phyloP scores from a whole-genome alignment of 495 filamentous ascomycete species.

The Chaetomidium leptoderma region DNA sequence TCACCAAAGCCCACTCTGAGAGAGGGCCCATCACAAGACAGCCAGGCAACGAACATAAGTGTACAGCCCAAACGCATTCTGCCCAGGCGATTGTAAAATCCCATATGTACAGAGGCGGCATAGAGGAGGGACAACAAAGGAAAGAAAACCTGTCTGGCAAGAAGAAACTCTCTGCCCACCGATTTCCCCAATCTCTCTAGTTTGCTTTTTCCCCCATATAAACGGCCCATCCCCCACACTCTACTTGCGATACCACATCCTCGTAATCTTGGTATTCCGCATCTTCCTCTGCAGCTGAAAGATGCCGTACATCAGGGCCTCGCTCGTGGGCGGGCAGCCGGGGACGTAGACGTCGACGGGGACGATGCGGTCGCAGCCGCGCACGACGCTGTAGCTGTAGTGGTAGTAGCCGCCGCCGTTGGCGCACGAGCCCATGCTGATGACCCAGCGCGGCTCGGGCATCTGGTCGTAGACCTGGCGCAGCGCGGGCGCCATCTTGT shows the following conservation, averaged over 20 bases:
- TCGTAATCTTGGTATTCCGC: conserved; percentile 67
- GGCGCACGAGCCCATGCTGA: conserved; percentile 87
- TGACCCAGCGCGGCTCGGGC: conserved; percentile 91
- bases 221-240: background rate
- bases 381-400: conserved; percentile 83
- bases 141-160: conserved; percentile 4
- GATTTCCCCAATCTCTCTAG: background rate
- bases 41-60: background rate
- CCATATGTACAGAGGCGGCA: conserved; percentile 15
- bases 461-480: conserved; percentile 97
- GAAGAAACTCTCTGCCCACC: background rate
- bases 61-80: conserved; percentile 3
- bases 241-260: conserved; percentile 54
- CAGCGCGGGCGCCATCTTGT: conserved; percentile 96
- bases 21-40: too few relatives aligned
- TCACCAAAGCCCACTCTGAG: too few relatives aligned
- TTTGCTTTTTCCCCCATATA: conserved; percentile 1
- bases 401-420: conserved; percentile 95
- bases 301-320: conserved; percentile 85
- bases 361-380: conserved; percentile 85
- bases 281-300: conserved; percentile 87
- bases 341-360: conserved; percentile 92
- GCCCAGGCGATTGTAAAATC: background rate
- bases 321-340: conserved; percentile 83
- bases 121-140: background rate